Conservation (phyloP, 225 moss, liverwort and hornwort species). For the Pleurozium schreberi region DNA sequence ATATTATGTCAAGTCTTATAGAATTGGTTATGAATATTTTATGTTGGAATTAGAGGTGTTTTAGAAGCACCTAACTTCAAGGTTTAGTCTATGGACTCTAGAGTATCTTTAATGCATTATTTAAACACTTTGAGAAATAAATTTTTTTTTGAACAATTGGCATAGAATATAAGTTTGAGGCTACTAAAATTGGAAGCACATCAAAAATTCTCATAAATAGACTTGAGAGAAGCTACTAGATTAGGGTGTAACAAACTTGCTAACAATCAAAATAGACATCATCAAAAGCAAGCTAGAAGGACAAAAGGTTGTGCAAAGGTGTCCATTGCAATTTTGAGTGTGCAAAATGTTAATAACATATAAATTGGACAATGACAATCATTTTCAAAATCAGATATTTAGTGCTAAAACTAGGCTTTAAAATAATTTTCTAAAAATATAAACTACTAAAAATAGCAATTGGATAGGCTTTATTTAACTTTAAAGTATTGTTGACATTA, state of each 20-base stretch:
- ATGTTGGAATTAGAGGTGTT: background rate
- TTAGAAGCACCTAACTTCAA: background rate
- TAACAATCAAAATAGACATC: background rate
- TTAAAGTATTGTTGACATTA: too few species aligned
- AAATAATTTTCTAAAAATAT: too few species aligned
- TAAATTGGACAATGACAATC: too few species aligned
- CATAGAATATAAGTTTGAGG: background rate
- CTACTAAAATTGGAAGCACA: background rate
- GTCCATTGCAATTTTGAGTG: too few species aligned
- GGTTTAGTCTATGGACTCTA: rapidly evolving
- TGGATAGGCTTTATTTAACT: too few species aligned
- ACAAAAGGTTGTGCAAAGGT: too few species aligned
- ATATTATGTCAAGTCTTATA: background rate
- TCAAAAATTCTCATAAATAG: background rate
- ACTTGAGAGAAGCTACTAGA: rapidly evolving
- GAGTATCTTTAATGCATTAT: background rate
- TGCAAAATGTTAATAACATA: too few species aligned
- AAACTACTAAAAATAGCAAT: too few species aligned
- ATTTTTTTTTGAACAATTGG: background rate
- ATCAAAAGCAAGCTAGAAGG: rapidly evolving
- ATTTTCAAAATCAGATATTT: too few species aligned
- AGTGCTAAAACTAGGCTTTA: too few species aligned
- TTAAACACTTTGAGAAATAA: background rate
- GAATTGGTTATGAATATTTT: background rate
- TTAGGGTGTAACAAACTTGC: rapidly evolving